Percentiles rank a stretch among this genome's conserved stretches.
Conservation (phyloP, 2,329 filamentous ascomycete genomes). For the Alternaria consortialis region DNA sequence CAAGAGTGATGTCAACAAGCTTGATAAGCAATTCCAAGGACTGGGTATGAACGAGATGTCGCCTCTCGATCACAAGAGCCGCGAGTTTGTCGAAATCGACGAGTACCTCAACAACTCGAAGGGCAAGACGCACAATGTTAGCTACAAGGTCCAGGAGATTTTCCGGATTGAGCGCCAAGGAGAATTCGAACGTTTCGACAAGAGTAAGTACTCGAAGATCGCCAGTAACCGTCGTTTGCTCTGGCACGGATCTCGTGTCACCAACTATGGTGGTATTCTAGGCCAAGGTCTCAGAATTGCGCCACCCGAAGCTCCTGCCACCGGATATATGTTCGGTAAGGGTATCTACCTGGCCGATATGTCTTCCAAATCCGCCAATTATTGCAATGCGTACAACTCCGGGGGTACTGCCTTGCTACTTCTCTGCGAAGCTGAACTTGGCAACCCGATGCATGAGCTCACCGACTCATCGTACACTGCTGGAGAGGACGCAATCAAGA, state of each 20-base stretch:
- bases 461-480: conserved; percentile 67
- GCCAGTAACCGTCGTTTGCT: conserved; percentile 77
- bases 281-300: conserved; percentile 90
- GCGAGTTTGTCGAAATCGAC: conserved; percentile 71
- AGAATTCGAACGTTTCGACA: conserved; percentile 73
- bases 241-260: conserved; percentile 86
- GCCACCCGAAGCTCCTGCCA: conserved; percentile 80
- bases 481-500: conserved; percentile 66
- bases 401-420: conserved; percentile 77
- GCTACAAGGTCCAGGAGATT: conserved; percentile 74
- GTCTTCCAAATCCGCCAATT: conserved; percentile 79
- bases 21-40: conserved; percentile 77
- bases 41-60: conserved; percentile 81
- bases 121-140: conserved; percentile 70
- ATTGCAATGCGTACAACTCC: conserved; percentile 72
- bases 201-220: conserved; percentile 62
- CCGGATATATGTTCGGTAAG: conserved; percentile 89
- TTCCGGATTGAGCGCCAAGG: conserved; percentile 83
- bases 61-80: conserved; percentile 64
- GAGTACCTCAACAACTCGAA: conserved; percentile 73
- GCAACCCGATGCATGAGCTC: conserved; percentile 75
- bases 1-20: conserved; percentile 63
- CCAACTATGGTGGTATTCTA: conserved; percentile 88
- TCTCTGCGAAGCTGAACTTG: conserved; percentile 85
- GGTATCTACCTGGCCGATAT: conserved; percentile 90